Evolutionary conservation across 495 filamentous ascomycete genomes (phyloP).

Genomic region (Penicillium soppii): DNA sequence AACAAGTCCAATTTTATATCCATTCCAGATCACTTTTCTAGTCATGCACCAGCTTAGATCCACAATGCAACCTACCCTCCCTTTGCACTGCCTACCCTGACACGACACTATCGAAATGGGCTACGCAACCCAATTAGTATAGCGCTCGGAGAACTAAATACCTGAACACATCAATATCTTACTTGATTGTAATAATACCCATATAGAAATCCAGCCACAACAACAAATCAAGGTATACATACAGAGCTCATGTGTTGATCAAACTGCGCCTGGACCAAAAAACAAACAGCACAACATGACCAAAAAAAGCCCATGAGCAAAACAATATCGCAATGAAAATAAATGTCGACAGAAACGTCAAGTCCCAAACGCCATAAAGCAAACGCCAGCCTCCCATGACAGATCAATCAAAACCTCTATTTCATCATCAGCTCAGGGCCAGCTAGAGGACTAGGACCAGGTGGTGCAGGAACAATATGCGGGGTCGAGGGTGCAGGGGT

Average conservation of each 20-base stretch:
- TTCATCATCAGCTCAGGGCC: constrained; percentile 33
- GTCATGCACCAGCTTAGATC: too few relatives aligned
- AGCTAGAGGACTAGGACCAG: constrained; percentile 27
- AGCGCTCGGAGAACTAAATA: too few relatives aligned
- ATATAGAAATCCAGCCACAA: not conserved
- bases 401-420: constrained; percentile 13
- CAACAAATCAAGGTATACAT: constrained; percentile 3
- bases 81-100: too few relatives aligned
- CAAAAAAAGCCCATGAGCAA: not conserved
- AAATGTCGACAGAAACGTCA: not conserved
- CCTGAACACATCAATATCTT: not conserved
- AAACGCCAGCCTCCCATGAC: not conserved
- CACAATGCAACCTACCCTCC: not conserved
- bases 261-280: not conserved
- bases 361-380: not conserved
- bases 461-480: constrained; percentile 20
- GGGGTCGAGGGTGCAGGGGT: constrained; percentile 25
- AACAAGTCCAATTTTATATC: constrained; percentile 13
- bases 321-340: not conserved
- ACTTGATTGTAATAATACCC: not conserved
- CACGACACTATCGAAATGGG: too few relatives aligned
- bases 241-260: not conserved
- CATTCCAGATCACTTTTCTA: too few relatives aligned
- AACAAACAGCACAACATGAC: not conserved
- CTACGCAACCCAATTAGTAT: too few relatives aligned